Evolutionary conservation across 1,284 basidiomycete genomes (phyloP).

Genomic region (Ustilago tritici): DNA sequence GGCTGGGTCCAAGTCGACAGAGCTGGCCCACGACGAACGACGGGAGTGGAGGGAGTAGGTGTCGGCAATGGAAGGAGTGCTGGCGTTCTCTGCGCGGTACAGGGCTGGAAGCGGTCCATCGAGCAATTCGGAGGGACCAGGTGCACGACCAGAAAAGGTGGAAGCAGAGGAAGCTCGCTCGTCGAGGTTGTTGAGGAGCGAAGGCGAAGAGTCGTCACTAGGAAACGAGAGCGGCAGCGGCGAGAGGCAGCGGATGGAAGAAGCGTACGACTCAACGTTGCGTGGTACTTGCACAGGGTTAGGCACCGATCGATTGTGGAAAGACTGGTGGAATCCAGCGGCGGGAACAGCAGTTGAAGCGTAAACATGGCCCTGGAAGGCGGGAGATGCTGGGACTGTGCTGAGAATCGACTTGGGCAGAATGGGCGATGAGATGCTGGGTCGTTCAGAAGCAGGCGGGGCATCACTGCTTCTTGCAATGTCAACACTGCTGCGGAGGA

Average conservation of each 20-base stretch:
- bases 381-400: constrained; percentile 8
- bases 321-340: neutral
- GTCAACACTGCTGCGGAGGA: constrained; percentile 20
- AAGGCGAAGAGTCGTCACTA: constrained; percentile 25
- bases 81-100: constrained; percentile 5
- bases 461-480: constrained; percentile 4
- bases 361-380: neutral
- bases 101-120: constrained; percentile 16
- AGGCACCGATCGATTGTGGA: constrained; percentile 14
- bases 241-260: constrained; percentile 29
- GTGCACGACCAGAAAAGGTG: constrained; percentile 36
- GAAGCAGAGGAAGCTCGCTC: constrained; percentile 33
- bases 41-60: constrained; percentile 36
- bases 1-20: constrained; percentile 41
- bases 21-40: constrained; percentile 44
- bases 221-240: constrained; percentile 26
- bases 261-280: constrained; percentile 19
- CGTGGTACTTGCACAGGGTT: constrained; percentile 23
- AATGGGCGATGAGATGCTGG: constrained; percentile 38
- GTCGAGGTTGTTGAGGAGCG: constrained; percentile 31
- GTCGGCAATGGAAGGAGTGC: constrained; percentile 39
- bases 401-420: constrained; percentile 23
- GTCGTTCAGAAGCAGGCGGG: constrained; percentile 11
- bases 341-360: neutral
- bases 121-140: constrained; percentile 40